phyloP scores from a whole-genome alignment of 495 filamentous ascomycete species.

The Stereocaulon alpinum region DNA sequence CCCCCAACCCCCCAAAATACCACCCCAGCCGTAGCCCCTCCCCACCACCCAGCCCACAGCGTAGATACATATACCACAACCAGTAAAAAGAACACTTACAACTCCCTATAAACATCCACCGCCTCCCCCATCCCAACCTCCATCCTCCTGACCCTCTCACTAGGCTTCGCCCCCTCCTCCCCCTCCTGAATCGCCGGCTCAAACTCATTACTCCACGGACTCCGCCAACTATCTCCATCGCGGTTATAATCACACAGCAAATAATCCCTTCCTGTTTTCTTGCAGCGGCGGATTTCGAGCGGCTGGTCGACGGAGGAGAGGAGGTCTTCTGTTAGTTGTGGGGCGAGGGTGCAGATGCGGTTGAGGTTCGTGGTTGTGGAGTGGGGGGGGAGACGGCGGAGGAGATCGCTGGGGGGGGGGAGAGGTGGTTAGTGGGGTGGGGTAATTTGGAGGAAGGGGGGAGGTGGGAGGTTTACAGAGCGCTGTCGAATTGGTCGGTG shows the following conservation, averaged over 20 bases:
- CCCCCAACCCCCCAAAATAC: not conserved
- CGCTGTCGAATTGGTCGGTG: constrained; percentile 49
- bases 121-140: constrained; percentile 90
- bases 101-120: constrained; percentile 91
- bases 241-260: constrained; percentile 99
- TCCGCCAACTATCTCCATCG: constrained; percentile 93
- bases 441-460: not conserved
- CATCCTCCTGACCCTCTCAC: constrained; percentile 81
- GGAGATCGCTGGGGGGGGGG: constrained; percentile 64
- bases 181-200: constrained; percentile 59
- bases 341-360: constrained; percentile 68
- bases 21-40: not conserved
- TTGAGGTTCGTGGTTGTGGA: constrained; percentile 76
- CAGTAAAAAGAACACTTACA: constrained; percentile 37
- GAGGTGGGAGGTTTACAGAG: constrained; percentile 35
- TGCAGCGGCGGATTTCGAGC: constrained; percentile 73
- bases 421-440: constrained; percentile 9
- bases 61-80: not conserved
- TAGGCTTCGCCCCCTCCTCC: constrained; percentile 67
- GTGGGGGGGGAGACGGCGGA: constrained; percentile 92
- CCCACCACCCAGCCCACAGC: not conserved
- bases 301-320: constrained; percentile 96
- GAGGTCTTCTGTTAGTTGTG: constrained; percentile 91
- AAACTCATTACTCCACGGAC: constrained; percentile 97
- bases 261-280: constrained; percentile 85